Base-by-base conservation (phyloP, 2,329 filamentous ascomycete genomes). In the Trichoderma simmonsii region DNA sequence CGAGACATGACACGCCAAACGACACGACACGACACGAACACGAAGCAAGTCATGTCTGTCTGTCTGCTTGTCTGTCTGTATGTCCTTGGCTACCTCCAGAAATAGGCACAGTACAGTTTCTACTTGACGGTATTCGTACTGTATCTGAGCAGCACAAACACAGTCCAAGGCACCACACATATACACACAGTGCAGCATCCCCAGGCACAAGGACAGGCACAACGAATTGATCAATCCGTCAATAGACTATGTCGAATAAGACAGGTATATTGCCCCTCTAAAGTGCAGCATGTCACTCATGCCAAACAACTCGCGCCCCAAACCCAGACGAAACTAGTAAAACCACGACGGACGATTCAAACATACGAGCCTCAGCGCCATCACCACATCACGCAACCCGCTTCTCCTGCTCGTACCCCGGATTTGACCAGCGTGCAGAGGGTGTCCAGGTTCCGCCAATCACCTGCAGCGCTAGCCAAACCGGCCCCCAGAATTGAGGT, bases 401-500 rank as follows among this genome's bases (percentile, higher is more conserved):
- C 26, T n/a, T n/a, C 15, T 30, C 24, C 26, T 18, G 14, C 26
- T 68, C 8, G 57, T 69, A 61, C 66, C 66, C 66, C 66, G 60
- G 66, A 69, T 36, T 56, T 56, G 63, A 39, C 30, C 26, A 56
- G 63, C 43, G 43, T 9, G 24, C 18, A 54, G 51, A 57, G 43
- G 30, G 63, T 32, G 61, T 30, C 39, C 43, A 57, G 64, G 51
- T 69, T 51, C 66, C 56, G 24, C 66, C 66, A 69, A 60, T 66
- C 43, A 56, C 43, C 63, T 54, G 63, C 62, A 51, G 62, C 39
- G 18, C 59, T 61, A 24, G 18, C 57, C 30, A 54, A 24, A 5
- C 21, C 6, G 48, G 48, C 14, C 34, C 15, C 56, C 18, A 9
- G 30, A 28, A 9, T n/a, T 62, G 61, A 48, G 34, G 34, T 36